Conservation (phyloP, 2,329 filamentous ascomycete genomes). For the Fusarium coicis region DNA sequence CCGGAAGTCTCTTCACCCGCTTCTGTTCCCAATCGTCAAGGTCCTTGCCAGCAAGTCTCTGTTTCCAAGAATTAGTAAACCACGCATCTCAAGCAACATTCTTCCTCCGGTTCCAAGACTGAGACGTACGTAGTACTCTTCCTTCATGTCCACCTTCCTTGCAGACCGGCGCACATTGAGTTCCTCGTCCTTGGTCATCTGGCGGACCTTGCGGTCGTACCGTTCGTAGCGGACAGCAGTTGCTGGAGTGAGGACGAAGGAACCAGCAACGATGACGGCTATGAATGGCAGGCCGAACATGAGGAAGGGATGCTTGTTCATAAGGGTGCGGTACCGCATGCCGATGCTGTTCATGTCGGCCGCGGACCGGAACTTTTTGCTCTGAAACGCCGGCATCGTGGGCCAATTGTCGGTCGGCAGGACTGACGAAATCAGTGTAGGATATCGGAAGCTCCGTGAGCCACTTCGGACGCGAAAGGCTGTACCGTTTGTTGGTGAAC, state of each 20-base stretch:
- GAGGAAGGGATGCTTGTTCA: slow-evolving; percentile 85
- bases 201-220: slow-evolving; percentile 88
- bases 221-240: slow-evolving; percentile 94
- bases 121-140: slow-evolving; percentile 83
- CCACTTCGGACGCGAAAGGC: background rate
- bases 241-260: slow-evolving; percentile 93
- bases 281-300: slow-evolving; percentile 96
- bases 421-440: background rate
- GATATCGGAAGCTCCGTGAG: slow-evolving; percentile 21
- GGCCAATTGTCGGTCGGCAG: slow-evolving; percentile 1
- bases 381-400: slow-evolving; percentile 66
- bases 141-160: slow-evolving; percentile 81
- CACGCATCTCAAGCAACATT: background rate
- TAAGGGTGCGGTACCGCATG: slow-evolving; percentile 77
- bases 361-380: slow-evolving; percentile 76
- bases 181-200: slow-evolving; percentile 86
- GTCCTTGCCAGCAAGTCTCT: slow-evolving; percentile 76
- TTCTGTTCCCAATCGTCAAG: slow-evolving; percentile 98
- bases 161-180: slow-evolving; percentile 79
- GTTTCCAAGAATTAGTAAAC: slow-evolving; percentile 27
- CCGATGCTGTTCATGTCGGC: slow-evolving; percentile 76
- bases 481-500: slow-evolving; percentile 9
- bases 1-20: slow-evolving; percentile 86
- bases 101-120: background rate
- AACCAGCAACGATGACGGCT: slow-evolving; percentile 86